A percentile compares a stretch with the other conserved stretches of the same genome.
Evolutionary conservation across 441 rosid species (phyloP).

Genomic region (Adansonia rubrostipa): DNA sequence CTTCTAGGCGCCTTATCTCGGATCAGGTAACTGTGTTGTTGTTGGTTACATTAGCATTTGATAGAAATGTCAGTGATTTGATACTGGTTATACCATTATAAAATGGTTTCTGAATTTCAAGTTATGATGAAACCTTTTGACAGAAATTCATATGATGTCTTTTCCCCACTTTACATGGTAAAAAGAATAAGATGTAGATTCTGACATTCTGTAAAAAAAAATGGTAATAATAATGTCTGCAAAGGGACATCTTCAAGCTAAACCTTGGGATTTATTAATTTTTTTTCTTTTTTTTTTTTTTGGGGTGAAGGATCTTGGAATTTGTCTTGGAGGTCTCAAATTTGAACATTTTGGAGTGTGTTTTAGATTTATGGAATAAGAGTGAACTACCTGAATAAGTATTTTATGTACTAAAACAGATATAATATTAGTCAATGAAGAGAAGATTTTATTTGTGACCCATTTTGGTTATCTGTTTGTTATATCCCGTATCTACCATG

Average conservation of each 20-base stretch:
- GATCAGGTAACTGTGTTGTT: slow-evolving; percentile 64
- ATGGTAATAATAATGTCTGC: slow-evolving; percentile 8
- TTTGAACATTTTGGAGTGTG: neutral
- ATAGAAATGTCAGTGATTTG: slow-evolving; percentile 10
- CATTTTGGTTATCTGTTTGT: neutral
- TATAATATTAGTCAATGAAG: neutral
- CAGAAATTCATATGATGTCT: neutral
- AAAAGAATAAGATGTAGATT: neutral
- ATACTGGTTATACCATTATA: neutral
- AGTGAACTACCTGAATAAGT: neutral
- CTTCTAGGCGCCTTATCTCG: slow-evolving; percentile 98
- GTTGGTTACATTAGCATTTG: slow-evolving; percentile 22
- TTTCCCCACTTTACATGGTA: neutral
- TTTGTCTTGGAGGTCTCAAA: slow-evolving; percentile 3
- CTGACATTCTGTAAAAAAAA: neutral
- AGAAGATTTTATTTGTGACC: neutral
- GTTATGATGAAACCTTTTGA: neutral
- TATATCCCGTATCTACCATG: neutral
- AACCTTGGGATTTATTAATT: neutral
- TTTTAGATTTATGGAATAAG: neutral
- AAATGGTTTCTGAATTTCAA: neutral
- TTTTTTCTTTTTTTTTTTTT: neutral
- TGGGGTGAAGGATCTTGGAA: neutral
- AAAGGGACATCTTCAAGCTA: neutral
- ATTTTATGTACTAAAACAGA: neutral